Base-by-base conservation (phyloP, 129 eudicot genomes). In the Tagetes erecta region DNA sequence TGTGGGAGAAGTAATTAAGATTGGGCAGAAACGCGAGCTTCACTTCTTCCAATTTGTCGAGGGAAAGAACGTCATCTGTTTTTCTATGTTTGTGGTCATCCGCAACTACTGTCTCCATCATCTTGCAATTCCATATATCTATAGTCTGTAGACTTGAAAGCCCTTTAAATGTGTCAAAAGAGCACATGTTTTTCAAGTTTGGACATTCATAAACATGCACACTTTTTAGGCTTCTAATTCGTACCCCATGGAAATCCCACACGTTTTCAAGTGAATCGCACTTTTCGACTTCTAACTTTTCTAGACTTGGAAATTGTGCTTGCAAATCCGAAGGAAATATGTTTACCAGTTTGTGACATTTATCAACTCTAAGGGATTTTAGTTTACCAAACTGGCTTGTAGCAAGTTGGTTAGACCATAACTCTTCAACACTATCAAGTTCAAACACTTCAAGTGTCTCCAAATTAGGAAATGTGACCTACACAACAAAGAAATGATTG, bases 381-480 rank as follows among this genome's bases (percentile, higher is more conserved):
- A 74, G 70, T 68, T 67, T 74, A 31, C 59, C 74, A 13, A 79
- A 79, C 20, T 79, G 74, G 67, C 31, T 74, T 1, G 49, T 14
- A 40, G 76, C 65, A 27, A 74, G 76, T 50, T 74, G 58, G 71
- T 58, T 80, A 27, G 80, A 67, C 80, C 80, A 74, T 62, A 74
- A 67, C 40, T 60, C 71, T 45, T 80, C 76, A 8, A 74, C 84
- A 10, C 80, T 80, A 30, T 80, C 84, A n/a, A 80, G 76, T 59
- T 80, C 84, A 39, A 80, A 80, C 33, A 74, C 70, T 80, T 80
- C 80, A 58, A 73, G 80, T 49, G 76, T 80, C 75, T 74, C 80
- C 56, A 73, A 37, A 80, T 49, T 68, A 58, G 76, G 79, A 74
- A 80, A 69, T 4, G 63, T 10, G 69, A 79, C 83, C 83, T 79